These are phyloP conservation scores for Priceomyces castillae DNA, from an alignment of 805 yeast genomes.

Conservation along the genomic window DNA sequence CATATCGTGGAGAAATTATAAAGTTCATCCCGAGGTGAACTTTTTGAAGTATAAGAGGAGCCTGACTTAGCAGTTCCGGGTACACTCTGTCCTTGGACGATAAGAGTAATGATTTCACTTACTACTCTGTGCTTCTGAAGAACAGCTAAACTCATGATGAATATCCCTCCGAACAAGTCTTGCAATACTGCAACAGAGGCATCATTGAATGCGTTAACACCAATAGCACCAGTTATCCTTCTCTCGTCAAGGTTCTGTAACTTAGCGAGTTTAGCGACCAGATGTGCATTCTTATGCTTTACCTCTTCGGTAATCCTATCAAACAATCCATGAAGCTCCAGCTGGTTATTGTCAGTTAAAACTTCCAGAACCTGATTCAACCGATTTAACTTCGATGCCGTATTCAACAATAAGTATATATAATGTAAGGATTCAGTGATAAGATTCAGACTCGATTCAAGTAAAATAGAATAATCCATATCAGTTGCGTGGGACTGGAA, in stretches of 20 bases:
- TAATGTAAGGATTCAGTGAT: slow-evolving; percentile 50
- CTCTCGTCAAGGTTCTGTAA: slow-evolving; percentile 28
- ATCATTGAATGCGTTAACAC: slow-evolving; percentile 40
- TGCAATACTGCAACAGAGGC: slow-evolving; percentile 55
- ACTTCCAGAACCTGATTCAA: slow-evolving; percentile 57
- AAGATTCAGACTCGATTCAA: slow-evolving; percentile 28
- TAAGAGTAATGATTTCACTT: slow-evolving; percentile 48
- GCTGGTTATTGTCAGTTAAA: slow-evolving; percentile 51
- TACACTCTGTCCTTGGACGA: slow-evolving; percentile 22
- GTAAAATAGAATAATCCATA: slow-evolving; percentile 29
- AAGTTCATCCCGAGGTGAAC: background rate
- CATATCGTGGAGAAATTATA: slow-evolving; percentile 26
- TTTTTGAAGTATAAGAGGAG: background rate
- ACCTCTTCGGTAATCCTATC: slow-evolving; percentile 63
- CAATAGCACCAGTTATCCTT: slow-evolving; percentile 19
- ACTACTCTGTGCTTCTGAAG: slow-evolving; percentile 70
- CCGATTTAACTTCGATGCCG: slow-evolving; percentile 59
- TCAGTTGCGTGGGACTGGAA: slow-evolving; percentile 15
- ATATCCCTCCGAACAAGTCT: slow-evolving; percentile 71
- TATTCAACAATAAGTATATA: slow-evolving; percentile 50
- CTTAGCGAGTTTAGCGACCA: slow-evolving; percentile 27
- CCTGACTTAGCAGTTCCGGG: slow-evolving; percentile 5
- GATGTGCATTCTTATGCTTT: slow-evolving; percentile 49
- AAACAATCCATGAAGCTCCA: slow-evolving; percentile 63
- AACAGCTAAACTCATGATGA: slow-evolving; percentile 57